Evolutionary conservation across 1,139 yeast genomes (phyloP), one percentile per base, ranked within the genome.

Genomic region (Lodderomyces elongisporus): DNA sequence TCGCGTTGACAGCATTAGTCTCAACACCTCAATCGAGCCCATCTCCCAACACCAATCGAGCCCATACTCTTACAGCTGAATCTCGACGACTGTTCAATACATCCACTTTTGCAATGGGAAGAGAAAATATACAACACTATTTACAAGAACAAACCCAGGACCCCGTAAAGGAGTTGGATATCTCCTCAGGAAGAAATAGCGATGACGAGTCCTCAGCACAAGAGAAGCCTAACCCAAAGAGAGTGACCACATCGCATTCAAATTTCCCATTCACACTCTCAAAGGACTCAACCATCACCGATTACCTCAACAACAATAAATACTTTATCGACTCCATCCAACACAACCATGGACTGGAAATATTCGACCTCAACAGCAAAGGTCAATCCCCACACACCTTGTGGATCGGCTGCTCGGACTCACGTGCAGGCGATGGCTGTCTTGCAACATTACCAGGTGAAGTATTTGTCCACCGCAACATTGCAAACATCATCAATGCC

Each of bases 401-500:
- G 37, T 89, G 96, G 94, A 83, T 91, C 42, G 96, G 97, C 3
- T 91, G 98, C 58, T 79, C 94, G 4, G 98, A 91, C 57, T 87
- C 96, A 9, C 78, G 98, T 47, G 85, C 85, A 38, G 85, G 89
- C 34, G 96, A 91, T 47, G 67, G 67, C 29, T 79, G 88, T 47
- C 62, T 91, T 36, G 89, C 89, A 23, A 77, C 81, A 5, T 64
- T 83, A 37, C 97, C 97, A 2, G 98, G 98, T 31, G 97, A 89
- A 58, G 75, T 88, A 8, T 89, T 91, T 64, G 85, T 91, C n/a
- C 89, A 85, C 56, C 77, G 96, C 53, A 88, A 88, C 51, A 85
- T 91, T 42, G 97, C 96, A 37, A 91, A 91, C 58, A 72, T 87
- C 38, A 73, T 89, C 36, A 69, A 66, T 34, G 70, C 82, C 35